Evolutionary conservation across 2,329 filamentous ascomycete genomes (phyloP), one percentile per base, ranked within the genome.

Genomic region (Alternaria gaisen): DNA sequence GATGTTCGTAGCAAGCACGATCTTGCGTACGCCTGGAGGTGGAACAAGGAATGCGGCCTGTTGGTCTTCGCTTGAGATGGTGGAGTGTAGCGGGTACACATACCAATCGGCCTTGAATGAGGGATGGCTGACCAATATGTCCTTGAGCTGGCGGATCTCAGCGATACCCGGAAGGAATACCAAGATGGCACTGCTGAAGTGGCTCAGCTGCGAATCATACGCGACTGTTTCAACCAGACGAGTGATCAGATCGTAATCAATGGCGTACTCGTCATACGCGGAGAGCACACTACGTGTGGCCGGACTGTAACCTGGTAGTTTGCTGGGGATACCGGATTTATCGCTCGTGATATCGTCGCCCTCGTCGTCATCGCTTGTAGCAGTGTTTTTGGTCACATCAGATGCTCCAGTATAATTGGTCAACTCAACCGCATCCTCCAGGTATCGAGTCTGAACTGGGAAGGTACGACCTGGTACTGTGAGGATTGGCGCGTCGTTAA

Each of bases 1-100:
- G 77, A 99, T 99, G 74, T 99, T 99, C 14, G 95, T 99, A 2
- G 95, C 94, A 56, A 99, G 86, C 2, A 99, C 94, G 65, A 99
- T 95, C 81, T 99, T 99, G 64, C 94, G 87, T 58, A 89, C 84
- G 0, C 94, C 94, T 3, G 84, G 85, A 1, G 94, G 93, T 6
- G 95, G 95, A 0, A 97, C 81, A 6, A 92, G 83, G 76, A 99
- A 99, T 0, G 95, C 95, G 34, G 91, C 90, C 79, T 99, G 94
- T 76, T 99, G 95, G 63, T 99, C 95, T 72, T 98, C 94, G 47
- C 91, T 97, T 11, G 94, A 93, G 69, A 99, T 97, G 0, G 91
- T 93, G 0, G 95, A 98, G 76, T 99, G 95, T 36, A 99, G 84
- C 12, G 93, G 91, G 76, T 97, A 94, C 1, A 99, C 84, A 55